Percentiles rank a stretch among this genome's conserved stretches.
Evolutionary conservation across 73 alveolate species (phyloP).

Genomic region (Paramecium bursaria): DNA sequence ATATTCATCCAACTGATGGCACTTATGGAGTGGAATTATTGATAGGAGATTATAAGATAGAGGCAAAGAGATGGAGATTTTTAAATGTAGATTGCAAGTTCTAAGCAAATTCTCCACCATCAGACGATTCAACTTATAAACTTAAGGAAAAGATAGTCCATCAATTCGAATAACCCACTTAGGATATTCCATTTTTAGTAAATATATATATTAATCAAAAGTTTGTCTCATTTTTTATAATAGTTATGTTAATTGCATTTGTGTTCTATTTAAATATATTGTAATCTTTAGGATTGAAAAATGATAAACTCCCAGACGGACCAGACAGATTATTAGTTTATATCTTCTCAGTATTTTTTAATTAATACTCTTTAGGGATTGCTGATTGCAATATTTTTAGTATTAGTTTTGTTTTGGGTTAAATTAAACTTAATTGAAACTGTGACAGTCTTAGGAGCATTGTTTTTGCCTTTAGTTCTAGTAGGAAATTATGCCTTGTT

Average conservation of each 20-base stretch:
- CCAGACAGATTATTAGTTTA: neutral
- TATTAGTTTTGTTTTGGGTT: conserved; percentile 25
- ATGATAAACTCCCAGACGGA: conserved; percentile 6
- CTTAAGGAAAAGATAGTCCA: neutral
- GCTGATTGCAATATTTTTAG: neutral
- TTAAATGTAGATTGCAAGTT: conserved; percentile 9
- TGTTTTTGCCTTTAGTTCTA: neutral
- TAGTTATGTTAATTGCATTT: neutral
- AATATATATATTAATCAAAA: neutral
- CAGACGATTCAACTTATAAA: conserved; percentile 19
- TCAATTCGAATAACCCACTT: conserved; percentile 6
- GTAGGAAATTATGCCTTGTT: conserved; percentile 58
- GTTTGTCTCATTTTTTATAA: conserved; percentile 52
- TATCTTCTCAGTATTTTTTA: too few species aligned
- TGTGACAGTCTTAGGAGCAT: conserved; percentile 16
- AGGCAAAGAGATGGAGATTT: conserved; percentile 45
- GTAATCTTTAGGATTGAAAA: neutral
- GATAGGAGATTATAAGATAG: conserved; percentile 2
- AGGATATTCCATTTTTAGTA: conserved; percentile 43
- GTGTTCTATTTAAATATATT: neutral
- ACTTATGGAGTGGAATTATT: conserved; percentile 20
- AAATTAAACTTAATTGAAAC: conserved; percentile 48
- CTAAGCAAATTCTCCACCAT: conserved; percentile 10
- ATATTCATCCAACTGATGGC: conserved; percentile 24
- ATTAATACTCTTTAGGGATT: neutral